Conservation (phyloP, 2,329 filamentous ascomycete species). For the Ascochyta lentis region DNA sequence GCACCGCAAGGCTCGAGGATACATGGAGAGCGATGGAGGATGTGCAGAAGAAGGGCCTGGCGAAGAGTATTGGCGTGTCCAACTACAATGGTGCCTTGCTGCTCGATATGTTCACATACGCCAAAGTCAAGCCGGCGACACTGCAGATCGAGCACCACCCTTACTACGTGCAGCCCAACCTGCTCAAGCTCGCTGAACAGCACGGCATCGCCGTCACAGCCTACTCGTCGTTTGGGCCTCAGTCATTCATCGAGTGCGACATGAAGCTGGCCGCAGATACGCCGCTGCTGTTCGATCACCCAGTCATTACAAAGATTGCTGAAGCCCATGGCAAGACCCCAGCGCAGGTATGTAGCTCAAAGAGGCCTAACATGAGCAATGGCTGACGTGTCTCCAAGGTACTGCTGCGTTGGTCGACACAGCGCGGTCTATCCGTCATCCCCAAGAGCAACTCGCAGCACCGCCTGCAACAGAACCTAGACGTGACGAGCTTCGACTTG, state of each 20-base stretch:
- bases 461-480: conserved; percentile 34
- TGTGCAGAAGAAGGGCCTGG: conserved; percentile 54
- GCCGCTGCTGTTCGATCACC: conserved; percentile 43
- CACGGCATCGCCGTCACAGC: conserved; percentile 44
- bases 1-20: conserved; percentile 39
- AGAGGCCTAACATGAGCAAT: background rate
- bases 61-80: conserved; percentile 46
- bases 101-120: conserved; percentile 64
- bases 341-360: conserved; percentile 64
- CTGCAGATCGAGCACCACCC: conserved; percentile 50
- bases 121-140: conserved; percentile 43
- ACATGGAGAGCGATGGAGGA: conserved; percentile 53
- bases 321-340: conserved; percentile 69
- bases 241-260: conserved; percentile 38
- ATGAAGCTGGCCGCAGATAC: conserved; percentile 27
- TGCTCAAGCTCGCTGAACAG: conserved; percentile 44
- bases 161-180: conserved; percentile 45
- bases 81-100: conserved; percentile 51
- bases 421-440: conserved; percentile 57
- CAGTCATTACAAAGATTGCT: conserved; percentile 72
- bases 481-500: conserved; percentile 41
- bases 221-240: conserved; percentile 56
- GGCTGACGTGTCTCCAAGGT: conserved; percentile 1
- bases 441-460: conserved; percentile 43
- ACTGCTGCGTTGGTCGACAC: conserved; percentile 23